Percentiles rank a stretch among this genome's conserved stretches.
Conservation (phyloP, 306 rosid genomes). For the Vigna hirtella region DNA sequence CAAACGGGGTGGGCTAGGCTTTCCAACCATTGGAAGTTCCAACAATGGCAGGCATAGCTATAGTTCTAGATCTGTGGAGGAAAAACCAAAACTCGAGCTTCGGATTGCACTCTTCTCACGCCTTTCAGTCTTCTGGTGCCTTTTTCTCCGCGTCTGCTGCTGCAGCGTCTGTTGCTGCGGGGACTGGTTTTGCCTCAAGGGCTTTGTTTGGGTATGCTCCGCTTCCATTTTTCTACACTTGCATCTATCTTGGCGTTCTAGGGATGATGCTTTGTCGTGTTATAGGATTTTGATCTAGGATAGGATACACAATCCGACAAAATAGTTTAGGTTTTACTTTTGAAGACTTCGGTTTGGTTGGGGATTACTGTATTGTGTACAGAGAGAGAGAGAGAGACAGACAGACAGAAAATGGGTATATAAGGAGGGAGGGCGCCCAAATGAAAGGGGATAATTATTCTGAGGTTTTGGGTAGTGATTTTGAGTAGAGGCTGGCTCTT, state of each 20-base stretch:
- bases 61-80: constrained; percentile 75
- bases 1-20: not conserved
- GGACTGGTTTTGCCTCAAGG: constrained; percentile 69
- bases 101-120: constrained; percentile 43
- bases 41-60: constrained; percentile 80
- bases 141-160: constrained; percentile 70
- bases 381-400: not conserved
- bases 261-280: constrained; percentile 6
- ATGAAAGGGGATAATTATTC: no score
- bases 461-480: no score
- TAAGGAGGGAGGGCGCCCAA: no score
- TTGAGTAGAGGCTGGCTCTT: no score
- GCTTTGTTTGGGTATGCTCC: constrained; percentile 66
- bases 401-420: no score
- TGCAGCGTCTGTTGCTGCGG: constrained; percentile 67
- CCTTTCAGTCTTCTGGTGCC: constrained; percentile 59
- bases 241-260: not conserved
- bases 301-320: constrained; percentile 7
- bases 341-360: constrained; percentile 13
- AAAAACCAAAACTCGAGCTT: constrained; percentile 57
- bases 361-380: not conserved
- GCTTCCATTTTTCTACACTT: not conserved
- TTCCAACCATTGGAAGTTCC: constrained; percentile 27
- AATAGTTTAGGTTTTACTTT: not conserved
- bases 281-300: not conserved